phyloP scores from a whole-genome alignment of 179 eudicot genomes.

The Corrigiola litoralis region DNA sequence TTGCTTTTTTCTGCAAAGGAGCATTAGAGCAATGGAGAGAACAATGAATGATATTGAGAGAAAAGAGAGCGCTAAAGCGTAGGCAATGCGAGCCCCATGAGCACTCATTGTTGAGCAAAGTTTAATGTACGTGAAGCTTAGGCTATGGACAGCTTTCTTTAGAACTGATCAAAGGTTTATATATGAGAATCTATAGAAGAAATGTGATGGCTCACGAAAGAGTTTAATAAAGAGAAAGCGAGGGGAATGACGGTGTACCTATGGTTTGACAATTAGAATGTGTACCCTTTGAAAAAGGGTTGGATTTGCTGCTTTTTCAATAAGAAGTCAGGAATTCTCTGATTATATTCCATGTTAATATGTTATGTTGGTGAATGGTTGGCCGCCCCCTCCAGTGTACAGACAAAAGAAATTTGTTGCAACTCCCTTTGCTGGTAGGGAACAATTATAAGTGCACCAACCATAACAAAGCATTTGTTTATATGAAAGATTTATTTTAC shows the following conservation, averaged over 20 bases:
- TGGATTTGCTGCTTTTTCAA: background rate
- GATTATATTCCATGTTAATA: background rate
- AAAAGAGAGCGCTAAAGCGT: slow-evolving; percentile 23
- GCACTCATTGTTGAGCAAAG: slow-evolving; percentile 9
- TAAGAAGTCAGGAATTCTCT: slow-evolving; percentile 5
- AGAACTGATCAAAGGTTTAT: slow-evolving; percentile 4
- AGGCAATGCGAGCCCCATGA: slow-evolving; percentile 15
- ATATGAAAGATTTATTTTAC: background rate
- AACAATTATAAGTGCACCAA: slow-evolving; percentile 14
- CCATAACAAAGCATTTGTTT: background rate
- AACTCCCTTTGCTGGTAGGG: slow-evolving; percentile 21
- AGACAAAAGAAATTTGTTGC: slow-evolving; percentile 20
- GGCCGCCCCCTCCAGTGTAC: slow-evolving; percentile 15
- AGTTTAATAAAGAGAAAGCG: slow-evolving; percentile 1
- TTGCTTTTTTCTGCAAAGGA: slow-evolving; percentile 37
- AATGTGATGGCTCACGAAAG: background rate
- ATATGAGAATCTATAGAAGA: slow-evolving; percentile 1
- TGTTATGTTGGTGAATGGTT: slow-evolving; percentile 24
- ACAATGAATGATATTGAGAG: slow-evolving; percentile 29
- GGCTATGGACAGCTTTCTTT: too few species aligned
- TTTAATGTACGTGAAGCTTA: too few species aligned
- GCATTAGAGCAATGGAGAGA: slow-evolving; percentile 29
- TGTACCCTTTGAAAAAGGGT: slow-evolving; percentile 21
- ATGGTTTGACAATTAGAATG: slow-evolving; percentile 25
- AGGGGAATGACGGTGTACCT: slow-evolving; percentile 15